Percentiles rank a stretch among this genome's conserved stretches.
Evolutionary conservation across 768 basidiomycete genomes (phyloP).

Genomic region (Rhizopogon vesiculosus): DNA sequence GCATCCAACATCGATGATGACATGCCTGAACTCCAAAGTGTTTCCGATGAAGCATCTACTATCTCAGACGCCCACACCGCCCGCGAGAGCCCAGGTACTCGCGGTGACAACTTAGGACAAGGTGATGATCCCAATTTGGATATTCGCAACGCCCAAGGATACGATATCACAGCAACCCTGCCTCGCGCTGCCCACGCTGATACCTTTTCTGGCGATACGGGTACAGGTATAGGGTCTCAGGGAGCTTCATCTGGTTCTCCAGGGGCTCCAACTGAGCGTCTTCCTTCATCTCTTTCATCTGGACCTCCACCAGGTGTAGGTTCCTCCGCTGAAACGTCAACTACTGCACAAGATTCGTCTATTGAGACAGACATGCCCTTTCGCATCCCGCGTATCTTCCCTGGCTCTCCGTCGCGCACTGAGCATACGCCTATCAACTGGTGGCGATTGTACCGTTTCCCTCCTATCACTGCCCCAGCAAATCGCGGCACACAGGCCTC

Average conservation of each 20-base stretch:
- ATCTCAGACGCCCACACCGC: conserved; percentile 22
- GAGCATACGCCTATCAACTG: conserved; percentile 57
- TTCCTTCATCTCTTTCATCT: neutral
- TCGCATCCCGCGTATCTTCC: conserved; percentile 19
- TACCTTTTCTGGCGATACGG: neutral
- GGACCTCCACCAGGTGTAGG: conserved; percentile 1
- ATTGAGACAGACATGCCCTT: conserved; percentile 23
- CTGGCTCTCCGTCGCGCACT: conserved; percentile 28
- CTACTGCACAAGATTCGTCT: neutral
- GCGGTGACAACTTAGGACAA: neutral
- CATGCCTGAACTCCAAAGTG: conserved; percentile 28
- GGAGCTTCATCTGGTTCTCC: neutral
- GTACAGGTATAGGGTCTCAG: neutral
- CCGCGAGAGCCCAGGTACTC: neutral
- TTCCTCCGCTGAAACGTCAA: neutral
- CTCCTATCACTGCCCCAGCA: conserved; percentile 49
- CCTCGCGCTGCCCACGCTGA: conserved; percentile 1
- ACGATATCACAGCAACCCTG: neutral
- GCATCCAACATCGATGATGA: conserved; percentile 15
- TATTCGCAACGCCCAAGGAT: neutral
- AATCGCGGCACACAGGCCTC: conserved; percentile 13
- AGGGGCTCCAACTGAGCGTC: neutral
- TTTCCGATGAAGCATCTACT: conserved; percentile 17
- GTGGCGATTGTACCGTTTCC: conserved; percentile 84
- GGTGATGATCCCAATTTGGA: neutral